These are phyloP conservation scores for Mycena amicta DNA, from an alignment of 768 basidiomycete genomes.

Conservation along the genomic window DNA sequence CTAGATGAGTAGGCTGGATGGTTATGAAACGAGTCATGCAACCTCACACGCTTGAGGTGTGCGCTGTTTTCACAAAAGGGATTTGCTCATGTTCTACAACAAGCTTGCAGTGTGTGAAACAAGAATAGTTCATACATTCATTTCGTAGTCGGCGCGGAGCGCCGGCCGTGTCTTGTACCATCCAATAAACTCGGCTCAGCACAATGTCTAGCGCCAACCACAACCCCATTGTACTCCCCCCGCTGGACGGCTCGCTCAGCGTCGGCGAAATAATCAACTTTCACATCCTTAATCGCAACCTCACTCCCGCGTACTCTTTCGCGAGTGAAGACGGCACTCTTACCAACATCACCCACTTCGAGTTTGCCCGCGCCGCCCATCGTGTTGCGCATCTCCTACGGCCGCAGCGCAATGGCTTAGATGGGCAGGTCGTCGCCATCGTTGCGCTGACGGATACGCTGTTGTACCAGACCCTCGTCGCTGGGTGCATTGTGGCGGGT, in stretches of 20 bases:
- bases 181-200: too few relatives aligned
- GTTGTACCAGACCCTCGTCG: conserved; percentile 43
- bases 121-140: too few relatives aligned
- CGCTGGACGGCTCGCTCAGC: not conserved
- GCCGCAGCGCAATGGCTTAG: conserved; percentile 31
- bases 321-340: conserved; percentile 22
- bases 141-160: too few relatives aligned
- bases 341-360: conserved; percentile 37
- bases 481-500: conserved; percentile 42
- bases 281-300: not conserved
- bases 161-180: too few relatives aligned
- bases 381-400: conserved; percentile 41
- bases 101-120: too few relatives aligned
- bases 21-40: too few relatives aligned
- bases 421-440: conserved; percentile 38
- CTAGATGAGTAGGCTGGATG: too few relatives aligned
- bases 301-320: conserved; percentile 18
- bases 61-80: too few relatives aligned
- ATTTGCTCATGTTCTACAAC: too few relatives aligned
- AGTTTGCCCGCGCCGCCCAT: conserved; percentile 48
- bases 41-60: too few relatives aligned
- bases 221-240: not conserved
- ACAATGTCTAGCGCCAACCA: too few relatives aligned
- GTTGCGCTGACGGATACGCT: conserved; percentile 37
- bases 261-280: not conserved